Evolutionary conservation across 2,329 filamentous ascomycete species (phyloP).

Genomic region (Thielaviopsis cerberus): DNA sequence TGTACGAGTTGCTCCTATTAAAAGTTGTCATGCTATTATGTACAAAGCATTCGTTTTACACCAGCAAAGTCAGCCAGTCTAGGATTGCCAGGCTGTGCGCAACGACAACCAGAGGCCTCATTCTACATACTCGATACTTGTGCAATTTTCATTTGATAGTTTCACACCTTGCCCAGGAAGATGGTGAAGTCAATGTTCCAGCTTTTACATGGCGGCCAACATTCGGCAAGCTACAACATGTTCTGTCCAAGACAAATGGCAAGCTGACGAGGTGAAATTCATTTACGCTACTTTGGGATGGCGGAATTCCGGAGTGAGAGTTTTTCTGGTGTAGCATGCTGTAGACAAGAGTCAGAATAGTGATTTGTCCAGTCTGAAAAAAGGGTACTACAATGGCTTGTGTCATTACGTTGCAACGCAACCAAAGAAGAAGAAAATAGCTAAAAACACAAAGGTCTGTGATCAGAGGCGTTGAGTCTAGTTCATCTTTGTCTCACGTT

Average conservation of each 20-base stretch:
- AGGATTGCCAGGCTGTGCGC: neutral
- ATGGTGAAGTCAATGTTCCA: neutral
- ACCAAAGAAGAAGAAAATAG: neutral
- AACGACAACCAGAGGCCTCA: neutral
- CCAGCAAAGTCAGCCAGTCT: too few species aligned
- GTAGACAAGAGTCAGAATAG: neutral
- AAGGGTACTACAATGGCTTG: neutral
- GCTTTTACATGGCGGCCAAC: neutral
- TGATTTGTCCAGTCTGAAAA: neutral
- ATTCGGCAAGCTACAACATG: neutral
- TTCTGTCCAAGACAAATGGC: neutral
- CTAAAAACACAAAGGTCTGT: neutral
- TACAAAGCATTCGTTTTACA: too few species aligned
- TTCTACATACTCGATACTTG: neutral
- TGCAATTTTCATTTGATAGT: neutral
- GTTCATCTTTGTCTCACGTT: too few species aligned
- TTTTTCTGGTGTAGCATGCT: too few species aligned
- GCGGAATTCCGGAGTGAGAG: neutral
- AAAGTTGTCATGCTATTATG: too few species aligned
- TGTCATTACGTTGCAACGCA: neutral
- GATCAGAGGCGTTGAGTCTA: too few species aligned
- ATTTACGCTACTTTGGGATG: neutral
- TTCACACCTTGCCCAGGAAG: neutral
- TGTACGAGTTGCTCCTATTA: too few species aligned
- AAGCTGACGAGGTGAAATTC: neutral